Percentiles rank a stretch among this genome's conserved stretches.
phyloP scores from a whole-genome alignment of 225 moss, liverwort and hornwort species.

The Straminergon stramineum region DNA sequence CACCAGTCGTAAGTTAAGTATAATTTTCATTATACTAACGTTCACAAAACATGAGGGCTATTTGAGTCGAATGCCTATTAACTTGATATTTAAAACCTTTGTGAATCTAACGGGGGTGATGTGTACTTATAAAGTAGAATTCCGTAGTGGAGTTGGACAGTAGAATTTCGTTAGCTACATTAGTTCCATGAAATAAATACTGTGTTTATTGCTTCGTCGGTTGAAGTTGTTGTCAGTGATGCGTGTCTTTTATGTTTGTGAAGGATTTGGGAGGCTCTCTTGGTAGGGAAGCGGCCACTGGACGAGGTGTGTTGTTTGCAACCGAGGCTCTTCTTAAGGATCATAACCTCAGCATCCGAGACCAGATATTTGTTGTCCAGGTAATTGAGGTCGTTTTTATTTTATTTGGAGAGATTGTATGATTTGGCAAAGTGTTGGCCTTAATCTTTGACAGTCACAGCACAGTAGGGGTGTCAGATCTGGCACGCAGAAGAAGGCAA shows the following conservation, averaged over 20 bases:
- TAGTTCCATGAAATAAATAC: neutral
- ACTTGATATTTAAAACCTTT: neutral
- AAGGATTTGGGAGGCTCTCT: conserved; percentile 96
- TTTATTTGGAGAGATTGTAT: neutral
- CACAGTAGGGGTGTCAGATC: neutral
- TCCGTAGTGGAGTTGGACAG: neutral
- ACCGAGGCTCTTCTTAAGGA: conserved; percentile 77
- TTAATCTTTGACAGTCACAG: neutral
- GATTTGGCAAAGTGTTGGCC: neutral
- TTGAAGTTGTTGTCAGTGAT: neutral
- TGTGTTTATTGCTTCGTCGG: neutral
- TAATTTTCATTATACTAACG: too few relatives aligned
- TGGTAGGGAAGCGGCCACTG: conserved; percentile 95
- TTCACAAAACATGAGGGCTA: neutral
- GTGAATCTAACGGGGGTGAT: neutral
- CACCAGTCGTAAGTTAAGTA: too few relatives aligned
- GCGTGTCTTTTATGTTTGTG: neutral
- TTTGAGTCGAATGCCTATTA: neutral
- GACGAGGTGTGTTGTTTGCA: conserved; percentile 77
- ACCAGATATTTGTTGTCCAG: conserved; percentile 76
- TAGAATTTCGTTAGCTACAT: neutral
- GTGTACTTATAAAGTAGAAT: neutral
- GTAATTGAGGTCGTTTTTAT: neutral
- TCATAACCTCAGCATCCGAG: conserved; percentile 57
- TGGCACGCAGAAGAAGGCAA: neutral